These are phyloP conservation scores for Aspergillus sp. DNA, from an alignment of 2,329 filamentous ascomycete species.

Conservation along the genomic window DNA sequence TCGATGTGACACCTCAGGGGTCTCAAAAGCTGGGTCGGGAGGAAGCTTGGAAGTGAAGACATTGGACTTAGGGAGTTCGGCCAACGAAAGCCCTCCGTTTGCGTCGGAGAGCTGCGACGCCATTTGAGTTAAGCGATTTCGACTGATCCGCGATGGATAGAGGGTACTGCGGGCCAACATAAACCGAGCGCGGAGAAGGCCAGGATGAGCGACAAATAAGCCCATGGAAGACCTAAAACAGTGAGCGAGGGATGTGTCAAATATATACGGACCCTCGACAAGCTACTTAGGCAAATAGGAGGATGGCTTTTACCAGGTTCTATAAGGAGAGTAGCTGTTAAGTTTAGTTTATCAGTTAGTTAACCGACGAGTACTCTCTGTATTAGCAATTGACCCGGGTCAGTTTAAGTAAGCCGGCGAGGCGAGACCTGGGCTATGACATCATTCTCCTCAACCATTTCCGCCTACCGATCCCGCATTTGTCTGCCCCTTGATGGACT, in stretches of 20 bases:
- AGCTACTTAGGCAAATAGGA: too few species aligned
- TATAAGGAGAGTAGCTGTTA: too few species aligned
- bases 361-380: neutral
- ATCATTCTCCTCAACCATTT: neutral
- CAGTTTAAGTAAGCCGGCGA: neutral
- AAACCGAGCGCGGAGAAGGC: neutral
- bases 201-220: neutral
- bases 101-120: constrained; percentile 43
- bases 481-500: neutral
- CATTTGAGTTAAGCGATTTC: constrained; percentile 48
- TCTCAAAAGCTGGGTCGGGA: constrained; percentile 75
- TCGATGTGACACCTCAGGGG: constrained; percentile 76
- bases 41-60: constrained; percentile 69
- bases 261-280: neutral
- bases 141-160: constrained; percentile 19
- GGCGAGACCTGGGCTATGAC: neutral
- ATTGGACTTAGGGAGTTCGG: constrained; percentile 64
- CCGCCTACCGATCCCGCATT: neutral
- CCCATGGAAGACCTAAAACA: constrained; percentile 12
- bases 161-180: constrained; percentile 28
- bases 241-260: neutral
- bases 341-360: neutral
- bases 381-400: neutral
- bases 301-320: neutral
- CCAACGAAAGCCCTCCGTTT: constrained; percentile 38